phyloP scores from a whole-genome alignment of 2,329 filamentous ascomycete species.

The Ophiostoma sp. region DNA sequence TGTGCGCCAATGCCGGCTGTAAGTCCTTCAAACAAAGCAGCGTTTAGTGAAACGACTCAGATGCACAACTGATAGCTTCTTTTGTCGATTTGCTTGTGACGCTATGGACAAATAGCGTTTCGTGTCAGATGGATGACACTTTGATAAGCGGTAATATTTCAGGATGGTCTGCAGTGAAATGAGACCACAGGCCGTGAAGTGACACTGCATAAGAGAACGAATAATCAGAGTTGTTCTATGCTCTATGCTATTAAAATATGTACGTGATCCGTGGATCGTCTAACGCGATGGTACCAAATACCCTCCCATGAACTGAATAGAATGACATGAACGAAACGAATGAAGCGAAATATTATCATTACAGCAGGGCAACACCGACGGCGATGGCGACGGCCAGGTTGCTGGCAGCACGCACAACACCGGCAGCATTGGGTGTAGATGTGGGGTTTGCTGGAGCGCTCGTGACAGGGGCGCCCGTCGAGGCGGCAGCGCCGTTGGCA shows the following conservation, averaged over 20 bases:
- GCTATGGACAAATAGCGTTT: background rate
- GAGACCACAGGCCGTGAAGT: background rate
- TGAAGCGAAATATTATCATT: background rate
- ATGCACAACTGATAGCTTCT: background rate
- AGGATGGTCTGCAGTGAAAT: no score
- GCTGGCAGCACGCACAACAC: conserved; percentile 4
- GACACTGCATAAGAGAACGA: background rate
- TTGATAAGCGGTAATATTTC: background rate
- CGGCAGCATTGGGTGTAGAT: conserved; percentile 3
- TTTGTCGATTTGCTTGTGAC: background rate
- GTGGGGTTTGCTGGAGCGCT: background rate
- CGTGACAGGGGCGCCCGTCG: background rate
- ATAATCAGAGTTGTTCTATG: conserved; percentile 4
- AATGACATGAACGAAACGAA: background rate
- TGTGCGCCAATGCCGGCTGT: no score
- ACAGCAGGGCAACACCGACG: conserved; percentile 16
- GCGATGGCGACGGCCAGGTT: conserved; percentile 10
- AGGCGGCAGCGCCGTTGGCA: background rate
- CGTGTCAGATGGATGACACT: background rate
- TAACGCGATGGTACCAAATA: conserved; percentile 3
- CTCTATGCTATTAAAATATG: conserved; percentile 8
- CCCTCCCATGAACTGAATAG: background rate
- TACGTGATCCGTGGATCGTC: background rate
- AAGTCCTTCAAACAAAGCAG: no score
- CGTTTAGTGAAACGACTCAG: no score